Percentiles rank a stretch among this genome's conserved stretches.
Evolutionary conservation across 1,284 basidiomycete genomes (phyloP).

Genomic region (Agroathelia rolfsii): DNA sequence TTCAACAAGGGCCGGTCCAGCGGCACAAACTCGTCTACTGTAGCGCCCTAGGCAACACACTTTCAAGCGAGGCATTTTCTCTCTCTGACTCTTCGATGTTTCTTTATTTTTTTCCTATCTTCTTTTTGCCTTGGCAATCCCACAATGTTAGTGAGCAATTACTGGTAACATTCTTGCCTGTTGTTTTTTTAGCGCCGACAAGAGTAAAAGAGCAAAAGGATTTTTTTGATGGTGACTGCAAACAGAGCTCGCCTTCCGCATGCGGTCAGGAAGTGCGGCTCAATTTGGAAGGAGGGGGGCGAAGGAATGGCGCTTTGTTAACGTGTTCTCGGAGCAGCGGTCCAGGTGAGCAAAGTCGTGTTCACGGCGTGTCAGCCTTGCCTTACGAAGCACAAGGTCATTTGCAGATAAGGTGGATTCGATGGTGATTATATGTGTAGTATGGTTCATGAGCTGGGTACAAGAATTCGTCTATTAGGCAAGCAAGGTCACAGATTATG

Average conservation of each 20-base stretch:
- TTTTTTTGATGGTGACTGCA: too few species aligned
- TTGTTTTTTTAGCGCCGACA: background rate
- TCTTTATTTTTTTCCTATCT: too few species aligned
- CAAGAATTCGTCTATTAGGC: background rate
- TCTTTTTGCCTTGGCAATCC: too few species aligned
- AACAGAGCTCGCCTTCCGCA: constrained; percentile 22
- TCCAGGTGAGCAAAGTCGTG: constrained; percentile 42
- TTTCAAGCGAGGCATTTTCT: too few species aligned
- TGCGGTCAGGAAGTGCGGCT: constrained; percentile 29
- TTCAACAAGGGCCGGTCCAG: too few species aligned
- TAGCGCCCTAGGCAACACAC: too few species aligned
- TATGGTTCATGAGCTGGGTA: background rate
- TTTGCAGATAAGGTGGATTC: constrained; percentile 38
- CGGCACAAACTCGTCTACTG: too few species aligned
- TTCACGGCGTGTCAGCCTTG: constrained; percentile 46
- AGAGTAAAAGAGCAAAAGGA: constrained; percentile 2
- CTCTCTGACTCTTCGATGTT: too few species aligned
- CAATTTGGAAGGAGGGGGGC: constrained; percentile 48
- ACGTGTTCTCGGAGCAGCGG: constrained; percentile 54
- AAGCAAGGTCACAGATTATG: too few species aligned
- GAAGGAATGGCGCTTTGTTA: constrained; percentile 37
- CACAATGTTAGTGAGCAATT: too few species aligned
- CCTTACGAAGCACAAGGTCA: constrained; percentile 46
- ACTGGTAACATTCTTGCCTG: too few species aligned
- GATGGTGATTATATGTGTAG: constrained; percentile 11